Evolutionary conservation across 805 yeast species (phyloP).

Genomic region (Naumovozyma baii): DNA sequence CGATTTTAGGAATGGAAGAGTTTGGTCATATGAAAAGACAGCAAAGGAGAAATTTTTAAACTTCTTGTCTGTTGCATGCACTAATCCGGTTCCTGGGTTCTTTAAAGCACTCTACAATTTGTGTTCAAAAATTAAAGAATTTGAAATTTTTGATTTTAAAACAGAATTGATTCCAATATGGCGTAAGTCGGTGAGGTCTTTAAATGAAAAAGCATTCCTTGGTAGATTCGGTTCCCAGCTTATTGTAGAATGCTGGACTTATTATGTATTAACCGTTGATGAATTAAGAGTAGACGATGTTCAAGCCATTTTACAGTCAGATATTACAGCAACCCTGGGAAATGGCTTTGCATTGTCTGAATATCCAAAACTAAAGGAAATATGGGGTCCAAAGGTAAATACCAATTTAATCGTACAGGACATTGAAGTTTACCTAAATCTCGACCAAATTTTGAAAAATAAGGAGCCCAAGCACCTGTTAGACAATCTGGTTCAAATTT

Average conservation of each 20-base stretch:
- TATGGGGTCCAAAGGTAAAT: conserved; percentile 14
- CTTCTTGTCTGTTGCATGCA: conserved; percentile 44
- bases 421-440: conserved; percentile 5
- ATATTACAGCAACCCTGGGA: conserved; percentile 13
- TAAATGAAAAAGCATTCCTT: conserved; percentile 23
- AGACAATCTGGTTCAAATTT: conserved; percentile 8
- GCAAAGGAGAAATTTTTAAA: conserved; percentile 37
- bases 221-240: conserved; percentile 27
- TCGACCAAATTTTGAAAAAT: conserved; percentile 3
- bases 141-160: conserved; percentile 11
- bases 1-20: conserved; percentile 35
- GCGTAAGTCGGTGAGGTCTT: conserved; percentile 18
- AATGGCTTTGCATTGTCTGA: conserved; percentile 12
- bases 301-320: conserved; percentile 1
- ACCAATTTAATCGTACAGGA: conserved; percentile 7
- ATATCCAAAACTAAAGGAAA: conserved; percentile 12
- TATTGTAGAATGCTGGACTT: conserved; percentile 25
- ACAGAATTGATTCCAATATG: conserved; percentile 25
- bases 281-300: conserved; percentile 1
- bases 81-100: conserved; percentile 43
- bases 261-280: conserved; percentile 19
- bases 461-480: conserved; percentile 2
- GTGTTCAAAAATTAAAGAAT: conserved; percentile 8
- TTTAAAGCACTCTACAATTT: conserved; percentile 29
- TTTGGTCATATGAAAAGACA: conserved; percentile 48